These are phyloP conservation scores for Austroboletus niveus DNA, from an alignment of 1,284 basidiomycete species.

Conservation along the genomic window DNA sequence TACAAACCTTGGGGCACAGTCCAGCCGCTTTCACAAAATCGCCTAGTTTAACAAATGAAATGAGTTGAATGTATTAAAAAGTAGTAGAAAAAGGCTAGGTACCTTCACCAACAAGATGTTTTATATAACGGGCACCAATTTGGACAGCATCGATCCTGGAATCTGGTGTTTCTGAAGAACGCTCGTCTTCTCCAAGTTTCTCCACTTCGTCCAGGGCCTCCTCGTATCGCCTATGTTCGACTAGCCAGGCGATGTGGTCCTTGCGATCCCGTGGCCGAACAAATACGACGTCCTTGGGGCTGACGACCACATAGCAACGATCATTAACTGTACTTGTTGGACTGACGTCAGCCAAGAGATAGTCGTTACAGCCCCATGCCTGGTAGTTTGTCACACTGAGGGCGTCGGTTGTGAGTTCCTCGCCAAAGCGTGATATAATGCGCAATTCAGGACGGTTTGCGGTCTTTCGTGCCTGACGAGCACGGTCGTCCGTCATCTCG, in stretches of 20 bases:
- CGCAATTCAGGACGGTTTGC: constrained; percentile 91
- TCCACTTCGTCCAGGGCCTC: constrained; percentile 90
- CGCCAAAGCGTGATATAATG: constrained; percentile 85
- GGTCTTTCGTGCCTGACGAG: constrained; percentile 73
- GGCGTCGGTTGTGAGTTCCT: constrained; percentile 87
- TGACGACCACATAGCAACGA: constrained; percentile 74
- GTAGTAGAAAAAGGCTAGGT: constrained; percentile 18
- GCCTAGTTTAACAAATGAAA: constrained; percentile 42
- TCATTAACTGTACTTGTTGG: constrained; percentile 33
- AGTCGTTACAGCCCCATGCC: constrained; percentile 92
- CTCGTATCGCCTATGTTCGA: constrained; percentile 83
- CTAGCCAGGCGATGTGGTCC: constrained; percentile 93
- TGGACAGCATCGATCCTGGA: constrained; percentile 60
- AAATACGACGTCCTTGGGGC: constrained; percentile 80
- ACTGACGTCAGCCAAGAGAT: constrained; percentile 59
- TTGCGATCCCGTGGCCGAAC: constrained; percentile 83
- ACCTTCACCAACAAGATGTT: constrained; percentile 78
- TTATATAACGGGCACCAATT: constrained; percentile 84
- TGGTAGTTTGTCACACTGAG: constrained; percentile 79
- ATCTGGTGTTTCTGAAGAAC: constrained; percentile 20
- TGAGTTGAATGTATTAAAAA: background rate
- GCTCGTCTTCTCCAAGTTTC: constrained; percentile 40
- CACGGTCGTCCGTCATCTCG: constrained; percentile 70
- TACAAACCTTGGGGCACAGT: constrained; percentile 87
- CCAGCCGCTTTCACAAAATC: constrained; percentile 83